A percentile compares a stretch with the other conserved stretches of the same genome.
These are phyloP conservation scores for Hortiboletus flavorubellus DNA, from an alignment of 768 basidiomycete species.

Conservation along the genomic window DNA sequence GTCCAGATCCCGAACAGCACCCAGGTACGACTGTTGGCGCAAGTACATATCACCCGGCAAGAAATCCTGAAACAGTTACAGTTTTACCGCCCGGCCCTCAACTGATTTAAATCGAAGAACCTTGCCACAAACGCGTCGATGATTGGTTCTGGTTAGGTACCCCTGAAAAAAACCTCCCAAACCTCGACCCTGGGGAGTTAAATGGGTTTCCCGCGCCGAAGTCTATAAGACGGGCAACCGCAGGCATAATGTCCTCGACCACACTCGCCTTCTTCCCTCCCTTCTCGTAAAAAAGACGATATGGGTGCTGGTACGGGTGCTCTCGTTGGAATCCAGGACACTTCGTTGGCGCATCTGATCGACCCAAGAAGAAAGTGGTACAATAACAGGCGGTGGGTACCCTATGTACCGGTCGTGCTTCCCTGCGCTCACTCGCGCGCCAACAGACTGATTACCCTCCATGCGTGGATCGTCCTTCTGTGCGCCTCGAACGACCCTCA, in stretches of 20 bases:
- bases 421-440: background rate
- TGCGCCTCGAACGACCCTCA: conserved; percentile 27
- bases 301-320: conserved; percentile 58
- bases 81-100: no score
- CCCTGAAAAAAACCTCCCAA: conserved; percentile 20
- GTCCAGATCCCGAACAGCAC: no score
- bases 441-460: conserved; percentile 54
- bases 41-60: no score
- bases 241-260: conserved; percentile 16
- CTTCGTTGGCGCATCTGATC: conserved; percentile 51
- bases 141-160: conserved; percentile 13
- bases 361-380: conserved; percentile 72
- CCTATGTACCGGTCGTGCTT: background rate
- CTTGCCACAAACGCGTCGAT: background rate
- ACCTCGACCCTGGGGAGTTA: background rate
- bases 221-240: conserved; percentile 6
- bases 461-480: conserved; percentile 70
- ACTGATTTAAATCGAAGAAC: background rate
- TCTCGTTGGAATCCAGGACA: conserved; percentile 20
- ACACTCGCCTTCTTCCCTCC: conserved; percentile 8
- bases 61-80: no score
- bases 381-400: conserved; percentile 64
- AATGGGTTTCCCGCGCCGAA: conserved; percentile 7
- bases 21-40: no score
- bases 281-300: conserved; percentile 1